Conservation (phyloP, 2,329 filamentous ascomycete genomes). For the Aspergillus sp. region DNA sequence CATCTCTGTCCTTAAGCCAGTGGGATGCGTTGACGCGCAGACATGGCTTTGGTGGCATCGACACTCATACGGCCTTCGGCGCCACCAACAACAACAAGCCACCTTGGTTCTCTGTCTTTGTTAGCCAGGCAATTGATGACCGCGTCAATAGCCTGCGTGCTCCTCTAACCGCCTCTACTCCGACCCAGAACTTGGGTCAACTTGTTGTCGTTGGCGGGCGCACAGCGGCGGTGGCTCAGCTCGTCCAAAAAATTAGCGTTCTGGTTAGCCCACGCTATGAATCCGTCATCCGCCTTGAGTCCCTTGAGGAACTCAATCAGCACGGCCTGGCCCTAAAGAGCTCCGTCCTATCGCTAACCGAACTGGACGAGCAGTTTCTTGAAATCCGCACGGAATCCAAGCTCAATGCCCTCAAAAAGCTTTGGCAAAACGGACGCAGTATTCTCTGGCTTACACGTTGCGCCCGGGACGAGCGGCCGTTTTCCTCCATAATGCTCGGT, state of each 20-base stretch:
- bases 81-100: constrained; percentile 16
- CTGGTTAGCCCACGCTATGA: constrained; percentile 1
- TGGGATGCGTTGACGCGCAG: constrained; percentile 5
- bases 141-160: constrained; percentile 16
- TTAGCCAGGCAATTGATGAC: constrained; percentile 24
- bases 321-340: not conserved
- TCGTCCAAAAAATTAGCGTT: not conserved
- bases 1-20: constrained; percentile 16
- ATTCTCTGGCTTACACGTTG: constrained; percentile 7
- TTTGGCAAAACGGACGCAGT: constrained; percentile 1
- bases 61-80: constrained; percentile 28
- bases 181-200: not conserved
- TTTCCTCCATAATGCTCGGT: constrained; percentile 5
- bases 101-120: not conserved
- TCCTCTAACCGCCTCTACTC: constrained; percentile 11
- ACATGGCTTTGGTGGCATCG: constrained; percentile 8
- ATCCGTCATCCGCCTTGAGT: not conserved
- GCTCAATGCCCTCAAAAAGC: constrained; percentile 2
- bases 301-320: not conserved
- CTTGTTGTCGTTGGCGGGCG: not conserved
- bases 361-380: constrained; percentile 3
- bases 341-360: constrained; percentile 4
- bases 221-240: not conserved
- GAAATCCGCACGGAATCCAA: constrained; percentile 1
- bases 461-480: constrained; percentile 1